phyloP scores from a whole-genome alignment of 2,329 filamentous ascomycete species.

The Amphichorda felina region DNA sequence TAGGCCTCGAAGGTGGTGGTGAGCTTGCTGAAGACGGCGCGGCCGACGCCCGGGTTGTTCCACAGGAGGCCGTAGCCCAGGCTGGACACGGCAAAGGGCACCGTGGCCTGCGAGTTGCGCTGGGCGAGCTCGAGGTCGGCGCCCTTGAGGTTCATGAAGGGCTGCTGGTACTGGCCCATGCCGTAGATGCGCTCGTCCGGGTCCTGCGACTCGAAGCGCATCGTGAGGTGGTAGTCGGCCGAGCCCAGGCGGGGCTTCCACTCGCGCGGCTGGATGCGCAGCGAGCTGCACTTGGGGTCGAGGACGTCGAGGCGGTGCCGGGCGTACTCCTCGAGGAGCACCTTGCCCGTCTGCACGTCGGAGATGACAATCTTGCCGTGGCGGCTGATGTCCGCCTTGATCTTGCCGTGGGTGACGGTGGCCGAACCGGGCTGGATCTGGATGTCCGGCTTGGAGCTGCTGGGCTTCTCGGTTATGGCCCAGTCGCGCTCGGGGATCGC shows the following conservation, averaged over 20 bases:
- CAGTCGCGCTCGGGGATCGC: constrained; percentile 22
- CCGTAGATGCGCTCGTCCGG: constrained; percentile 50
- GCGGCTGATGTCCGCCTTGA: constrained; percentile 13
- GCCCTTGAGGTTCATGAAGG: constrained; percentile 50
- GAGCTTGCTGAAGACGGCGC: constrained; percentile 49
- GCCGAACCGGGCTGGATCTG: not conserved
- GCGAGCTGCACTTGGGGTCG: constrained; percentile 47
- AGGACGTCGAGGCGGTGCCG: constrained; percentile 15
- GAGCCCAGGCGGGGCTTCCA: constrained; percentile 37
- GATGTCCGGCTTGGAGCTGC: not conserved
- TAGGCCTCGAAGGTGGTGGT: constrained; percentile 49
- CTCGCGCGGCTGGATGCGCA: constrained; percentile 45
- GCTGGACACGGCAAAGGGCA: constrained; percentile 50
- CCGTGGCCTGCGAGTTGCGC: constrained; percentile 53
- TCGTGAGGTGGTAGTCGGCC: constrained; percentile 39
- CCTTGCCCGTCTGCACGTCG: constrained; percentile 10
- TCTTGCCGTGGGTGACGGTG: constrained; percentile 14
- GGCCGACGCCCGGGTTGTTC: constrained; percentile 53
- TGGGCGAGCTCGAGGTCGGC: constrained; percentile 52
- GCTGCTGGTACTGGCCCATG: constrained; percentile 60
- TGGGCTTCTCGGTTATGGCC: constrained; percentile 18
- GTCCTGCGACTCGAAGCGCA: constrained; percentile 43
- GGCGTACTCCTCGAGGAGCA: constrained; percentile 18
- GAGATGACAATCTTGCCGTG: constrained; percentile 17
- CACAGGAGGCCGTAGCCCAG: constrained; percentile 52